Conservation (phyloP, 148 eudicot genomes). For the Vaccinium macrocarpon region DNA sequence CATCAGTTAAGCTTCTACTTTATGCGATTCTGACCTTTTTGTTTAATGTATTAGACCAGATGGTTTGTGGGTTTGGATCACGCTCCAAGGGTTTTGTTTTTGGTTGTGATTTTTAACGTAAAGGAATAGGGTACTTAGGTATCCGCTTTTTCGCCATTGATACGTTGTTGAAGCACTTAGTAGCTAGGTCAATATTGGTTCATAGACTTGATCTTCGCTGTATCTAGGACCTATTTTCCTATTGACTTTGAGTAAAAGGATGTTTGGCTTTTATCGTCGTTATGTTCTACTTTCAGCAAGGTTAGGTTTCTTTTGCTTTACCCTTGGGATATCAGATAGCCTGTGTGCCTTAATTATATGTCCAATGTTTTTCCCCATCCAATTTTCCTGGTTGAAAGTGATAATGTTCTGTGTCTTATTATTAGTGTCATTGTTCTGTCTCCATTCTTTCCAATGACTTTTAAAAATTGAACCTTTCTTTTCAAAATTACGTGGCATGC, state of each 20-base stretch:
- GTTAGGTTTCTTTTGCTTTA: background rate
- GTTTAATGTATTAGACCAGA: background rate
- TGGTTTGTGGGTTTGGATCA: constrained; percentile 4
- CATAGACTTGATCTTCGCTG: background rate
- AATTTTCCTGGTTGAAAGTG: too few relatives aligned
- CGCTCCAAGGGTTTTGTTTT: background rate
- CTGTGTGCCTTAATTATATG: background rate
- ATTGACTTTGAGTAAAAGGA: background rate
- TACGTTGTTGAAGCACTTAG: background rate
- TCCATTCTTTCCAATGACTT: background rate
- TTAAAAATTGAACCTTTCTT: background rate
- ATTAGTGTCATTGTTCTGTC: background rate
- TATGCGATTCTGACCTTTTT: background rate
- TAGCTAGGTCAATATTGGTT: background rate
- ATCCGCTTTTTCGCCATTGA: background rate
- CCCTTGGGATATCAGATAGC: background rate
- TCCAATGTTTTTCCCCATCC: too few relatives aligned
- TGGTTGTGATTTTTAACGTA: background rate
- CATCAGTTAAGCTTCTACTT: background rate
- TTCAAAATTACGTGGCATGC: background rate
- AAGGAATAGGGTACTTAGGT: background rate
- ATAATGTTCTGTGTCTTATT: background rate
- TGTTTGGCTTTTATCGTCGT: background rate
- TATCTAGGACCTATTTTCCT: background rate
- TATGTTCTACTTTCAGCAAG: background rate